phyloP scores from a whole-genome alignment of 345 rosid species.

The Populus deltoides region DNA sequence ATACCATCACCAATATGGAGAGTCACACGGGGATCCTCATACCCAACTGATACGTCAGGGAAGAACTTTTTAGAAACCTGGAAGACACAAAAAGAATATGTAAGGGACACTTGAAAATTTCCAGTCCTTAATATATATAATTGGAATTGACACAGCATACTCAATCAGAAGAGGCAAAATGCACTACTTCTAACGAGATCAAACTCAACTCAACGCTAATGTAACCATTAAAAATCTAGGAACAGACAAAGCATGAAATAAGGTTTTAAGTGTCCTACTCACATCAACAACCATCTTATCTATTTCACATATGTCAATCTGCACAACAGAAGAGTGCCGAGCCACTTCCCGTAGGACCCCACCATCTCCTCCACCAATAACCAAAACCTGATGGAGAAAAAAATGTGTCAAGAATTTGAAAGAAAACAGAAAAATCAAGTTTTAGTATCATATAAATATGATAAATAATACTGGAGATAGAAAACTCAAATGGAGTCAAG shows the following conservation, averaged over 20 bases:
- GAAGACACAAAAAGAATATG: conserved; percentile 3
- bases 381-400: conserved; percentile 57
- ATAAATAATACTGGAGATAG: background rate
- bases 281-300: conserved; percentile 97
- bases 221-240: background rate
- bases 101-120: background rate
- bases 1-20: conserved; percentile 91
- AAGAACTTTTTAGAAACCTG: conserved; percentile 84
- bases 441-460: background rate
- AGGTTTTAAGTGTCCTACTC: conserved; percentile 33
- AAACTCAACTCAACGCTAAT: background rate
- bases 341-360: conserved; percentile 89
- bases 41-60: conserved; percentile 84
- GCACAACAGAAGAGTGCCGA: conserved; percentile 78
- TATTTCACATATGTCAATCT: conserved; percentile 91
- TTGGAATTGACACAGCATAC: background rate
- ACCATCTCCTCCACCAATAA: conserved; percentile 98
- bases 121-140: background rate
- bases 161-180: background rate
- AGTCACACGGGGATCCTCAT: conserved; percentile 81
- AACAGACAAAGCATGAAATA: background rate
- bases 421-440: background rate
- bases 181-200: background rate
- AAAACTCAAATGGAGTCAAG: background rate
- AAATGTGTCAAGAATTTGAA: background rate